phyloP scores from a whole-genome alignment of 208 protist species.

The Trypanosoma boissoni region DNA sequence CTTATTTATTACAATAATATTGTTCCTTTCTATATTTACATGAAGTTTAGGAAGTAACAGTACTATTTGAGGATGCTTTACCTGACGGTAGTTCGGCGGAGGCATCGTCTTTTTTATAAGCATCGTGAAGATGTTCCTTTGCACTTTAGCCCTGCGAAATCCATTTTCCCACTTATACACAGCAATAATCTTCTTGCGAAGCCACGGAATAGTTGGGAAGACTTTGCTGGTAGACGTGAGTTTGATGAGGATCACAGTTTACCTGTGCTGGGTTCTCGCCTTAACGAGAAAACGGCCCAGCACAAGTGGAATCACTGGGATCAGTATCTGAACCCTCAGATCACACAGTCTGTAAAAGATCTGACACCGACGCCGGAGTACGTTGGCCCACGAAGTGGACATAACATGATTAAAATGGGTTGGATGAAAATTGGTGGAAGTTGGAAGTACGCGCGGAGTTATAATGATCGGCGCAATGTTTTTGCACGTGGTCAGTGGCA shows the following conservation, averaged over 20 bases:
- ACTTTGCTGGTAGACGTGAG: conserved; percentile 70
- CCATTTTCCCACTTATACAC: conserved; percentile 90
- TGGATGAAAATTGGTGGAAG: conserved; percentile 91
- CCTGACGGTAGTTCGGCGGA: conserved; percentile 13
- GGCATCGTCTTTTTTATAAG: conserved; percentile 75
- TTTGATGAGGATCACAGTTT: conserved; percentile 85
- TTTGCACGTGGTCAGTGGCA: conserved; percentile 87
- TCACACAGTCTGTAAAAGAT: conserved; percentile 65
- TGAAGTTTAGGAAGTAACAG: neutral
- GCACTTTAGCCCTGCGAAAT: conserved; percentile 73
- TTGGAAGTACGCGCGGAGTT: conserved; percentile 82
- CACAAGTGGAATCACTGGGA: conserved; percentile 89
- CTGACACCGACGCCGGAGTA: conserved; percentile 81
- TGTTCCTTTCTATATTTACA: neutral
- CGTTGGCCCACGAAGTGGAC: conserved; percentile 76
- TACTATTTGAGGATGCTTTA: conserved; percentile 31
- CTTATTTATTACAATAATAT: too few relatives aligned
- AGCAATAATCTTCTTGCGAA: conserved; percentile 82
- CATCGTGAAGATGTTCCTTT: conserved; percentile 64
- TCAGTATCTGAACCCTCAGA: conserved; percentile 81
- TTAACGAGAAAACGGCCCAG: conserved; percentile 71
- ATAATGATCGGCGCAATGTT: conserved; percentile 76
- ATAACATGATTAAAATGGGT: conserved; percentile 88
- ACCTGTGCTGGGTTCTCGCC: conserved; percentile 70
- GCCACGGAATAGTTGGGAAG: conserved; percentile 75